phyloP scores from a whole-genome alignment of 2,329 filamentous ascomycete genomes.

The Nothomitra cinnamomea region DNA sequence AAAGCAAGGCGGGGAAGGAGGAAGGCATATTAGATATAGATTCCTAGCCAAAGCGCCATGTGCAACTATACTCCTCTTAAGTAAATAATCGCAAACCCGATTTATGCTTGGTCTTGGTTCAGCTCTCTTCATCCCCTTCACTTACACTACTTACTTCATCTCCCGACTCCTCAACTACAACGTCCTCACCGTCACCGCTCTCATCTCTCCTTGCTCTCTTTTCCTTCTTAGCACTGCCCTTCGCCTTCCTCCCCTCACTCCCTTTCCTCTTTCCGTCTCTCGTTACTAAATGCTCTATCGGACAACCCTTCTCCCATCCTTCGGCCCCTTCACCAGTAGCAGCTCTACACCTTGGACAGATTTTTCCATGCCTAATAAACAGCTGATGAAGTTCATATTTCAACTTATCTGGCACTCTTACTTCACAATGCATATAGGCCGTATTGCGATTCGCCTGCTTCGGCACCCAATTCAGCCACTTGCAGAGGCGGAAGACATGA shows the following conservation, averaged over 20 bases:
- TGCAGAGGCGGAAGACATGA: constrained; percentile 45
- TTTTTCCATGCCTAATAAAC: constrained; percentile 44
- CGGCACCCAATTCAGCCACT: constrained; percentile 34
- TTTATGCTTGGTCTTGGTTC: neutral
- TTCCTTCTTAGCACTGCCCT: constrained; percentile 1
- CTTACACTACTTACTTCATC: neutral
- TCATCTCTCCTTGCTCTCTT: neutral
- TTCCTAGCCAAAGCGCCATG: no score
- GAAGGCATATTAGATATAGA: no score
- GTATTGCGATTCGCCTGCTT: constrained; percentile 30
- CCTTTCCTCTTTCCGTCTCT: constrained; percentile 34
- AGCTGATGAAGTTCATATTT: constrained; percentile 47
- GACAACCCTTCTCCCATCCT: constrained; percentile 46
- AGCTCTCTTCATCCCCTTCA: constrained; percentile 15
- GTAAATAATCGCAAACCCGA: no score
- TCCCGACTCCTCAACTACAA: constrained; percentile 7
- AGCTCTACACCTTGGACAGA: constrained; percentile 41
- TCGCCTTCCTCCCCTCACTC: constrained; percentile 7
- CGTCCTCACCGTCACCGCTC: neutral
- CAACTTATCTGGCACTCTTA: constrained; percentile 40
- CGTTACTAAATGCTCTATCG: constrained; percentile 44
- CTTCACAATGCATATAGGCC: constrained; percentile 42
- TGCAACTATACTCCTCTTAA: no score
- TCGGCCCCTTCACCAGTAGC: constrained; percentile 41
- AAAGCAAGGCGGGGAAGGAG: no score